Evolutionary conservation across 2,329 filamentous ascomycete species (phyloP).

Genomic region (Penicillium palitans): DNA sequence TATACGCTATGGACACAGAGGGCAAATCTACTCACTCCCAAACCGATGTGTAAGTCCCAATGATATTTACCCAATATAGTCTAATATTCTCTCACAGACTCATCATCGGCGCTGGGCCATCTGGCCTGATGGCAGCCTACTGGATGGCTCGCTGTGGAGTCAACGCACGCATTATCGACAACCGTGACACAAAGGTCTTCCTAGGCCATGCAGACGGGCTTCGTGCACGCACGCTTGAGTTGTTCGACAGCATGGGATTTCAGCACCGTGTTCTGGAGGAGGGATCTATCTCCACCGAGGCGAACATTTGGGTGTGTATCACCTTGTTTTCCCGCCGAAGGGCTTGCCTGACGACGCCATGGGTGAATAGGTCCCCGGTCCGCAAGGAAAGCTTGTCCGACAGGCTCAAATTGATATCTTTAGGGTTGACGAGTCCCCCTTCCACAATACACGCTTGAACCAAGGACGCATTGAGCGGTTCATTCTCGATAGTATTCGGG

Average conservation of each 20-base stretch:
- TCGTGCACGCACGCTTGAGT: conserved; percentile 36
- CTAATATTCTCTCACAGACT: conserved; percentile 11
- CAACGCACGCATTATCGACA: conserved; percentile 51
- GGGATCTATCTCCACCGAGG: conserved; percentile 68
- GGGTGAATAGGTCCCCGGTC: conserved; percentile 37
- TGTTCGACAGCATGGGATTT: conserved; percentile 70
- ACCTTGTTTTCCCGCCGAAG: background rate
- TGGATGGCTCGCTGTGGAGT: conserved; percentile 54
- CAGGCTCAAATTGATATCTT: conserved; percentile 63
- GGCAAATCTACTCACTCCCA: background rate
- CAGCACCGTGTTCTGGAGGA: conserved; percentile 65
- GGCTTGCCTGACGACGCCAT: background rate
- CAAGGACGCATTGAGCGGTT: conserved; percentile 70
- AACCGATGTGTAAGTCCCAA: conserved; percentile 6
- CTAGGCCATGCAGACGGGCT: conserved; percentile 30
- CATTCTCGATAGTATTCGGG: conserved; percentile 62
- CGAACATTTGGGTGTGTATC: conserved; percentile 48
- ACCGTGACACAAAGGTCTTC: conserved; percentile 41
- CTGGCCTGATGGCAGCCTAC: conserved; percentile 51
- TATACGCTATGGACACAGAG: background rate
- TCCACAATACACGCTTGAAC: conserved; percentile 67
- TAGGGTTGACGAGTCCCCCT: conserved; percentile 57
- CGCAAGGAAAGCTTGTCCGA: conserved; percentile 59
- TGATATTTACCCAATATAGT: accelerated
- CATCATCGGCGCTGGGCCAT: conserved; percentile 54